These are phyloP conservation scores for Oryza glumipatula DNA, from an alignment of 176 grass and related monocot genomes.

Conservation along the genomic window DNA sequence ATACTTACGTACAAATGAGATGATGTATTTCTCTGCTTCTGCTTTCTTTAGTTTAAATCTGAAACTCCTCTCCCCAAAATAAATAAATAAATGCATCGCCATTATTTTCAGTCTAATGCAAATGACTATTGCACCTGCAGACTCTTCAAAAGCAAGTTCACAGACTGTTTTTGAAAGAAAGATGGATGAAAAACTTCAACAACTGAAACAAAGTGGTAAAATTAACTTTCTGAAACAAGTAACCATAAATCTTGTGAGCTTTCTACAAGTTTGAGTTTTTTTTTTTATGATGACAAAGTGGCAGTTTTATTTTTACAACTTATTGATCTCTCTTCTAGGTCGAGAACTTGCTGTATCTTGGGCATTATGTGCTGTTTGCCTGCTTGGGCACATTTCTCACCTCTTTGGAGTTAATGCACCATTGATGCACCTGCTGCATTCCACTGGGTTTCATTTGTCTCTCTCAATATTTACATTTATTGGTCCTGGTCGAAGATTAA, in stretches of 20 bases:
- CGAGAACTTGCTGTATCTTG: slow-evolving; percentile 94
- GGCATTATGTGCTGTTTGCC: slow-evolving; percentile 91
- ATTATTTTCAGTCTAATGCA: slow-evolving; percentile 34
- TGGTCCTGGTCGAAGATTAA: slow-evolving; percentile 84
- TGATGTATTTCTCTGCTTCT: background rate
- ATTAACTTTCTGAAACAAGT: slow-evolving; percentile 32
- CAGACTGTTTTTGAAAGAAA: slow-evolving; percentile 78
- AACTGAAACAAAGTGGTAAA: slow-evolving; percentile 87
- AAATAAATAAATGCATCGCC: background rate
- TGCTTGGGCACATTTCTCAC: slow-evolving; percentile 88
- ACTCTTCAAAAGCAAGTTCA: slow-evolving; percentile 71
- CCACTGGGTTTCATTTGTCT: slow-evolving; percentile 87
- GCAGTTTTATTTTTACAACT: background rate
- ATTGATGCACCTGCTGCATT: slow-evolving; percentile 75
- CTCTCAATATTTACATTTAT: slow-evolving; percentile 94
- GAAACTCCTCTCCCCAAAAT: background rate
- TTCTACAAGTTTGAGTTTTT: slow-evolving; percentile 26
- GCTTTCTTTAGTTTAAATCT: background rate
- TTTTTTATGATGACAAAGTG: background rate
- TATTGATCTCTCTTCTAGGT: slow-evolving; percentile 59
- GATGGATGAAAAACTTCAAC: slow-evolving; percentile 85
- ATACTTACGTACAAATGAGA: slow-evolving; percentile 1
- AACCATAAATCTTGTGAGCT: slow-evolving; percentile 25
- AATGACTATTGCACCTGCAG: slow-evolving; percentile 47
- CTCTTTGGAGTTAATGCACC: slow-evolving; percentile 65